Evolutionary conservation across 2,329 filamentous ascomycete species (phyloP), one percentile per base, ranked within the genome.

Genomic region (Monosporascus sp.): DNA sequence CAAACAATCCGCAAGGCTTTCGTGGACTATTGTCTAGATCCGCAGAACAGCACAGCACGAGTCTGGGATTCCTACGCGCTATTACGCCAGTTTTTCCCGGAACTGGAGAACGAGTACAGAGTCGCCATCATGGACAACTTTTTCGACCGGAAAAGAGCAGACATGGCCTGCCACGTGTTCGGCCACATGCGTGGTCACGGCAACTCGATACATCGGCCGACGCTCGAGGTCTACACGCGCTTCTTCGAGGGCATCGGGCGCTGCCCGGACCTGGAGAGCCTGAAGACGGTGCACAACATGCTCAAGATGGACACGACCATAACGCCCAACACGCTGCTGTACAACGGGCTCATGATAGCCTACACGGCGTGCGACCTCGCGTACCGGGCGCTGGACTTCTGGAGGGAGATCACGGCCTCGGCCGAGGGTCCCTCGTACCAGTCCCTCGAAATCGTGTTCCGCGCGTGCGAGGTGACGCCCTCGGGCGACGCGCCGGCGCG

Each of bases 301-400:
- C 79, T 97, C 60, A 97, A 96, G 73, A 86, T 97, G 69, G 94
- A 99, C 69, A 80, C 86, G n/a, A 82, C 83, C 43, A 80, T 97
- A 38, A 85, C 92, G 61, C 80, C 87, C 5, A 85, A 82, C 61
- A 97, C 93, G 0, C 78, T 76, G 52, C 76, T 97, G 2, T 84
- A 87, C 62, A 97, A 96, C 63, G 85, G 88, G 0, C 75, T 97
- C 48, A 96, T 99, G 85, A 78, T 94, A 14, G 92, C 90, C 0
- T 93, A 96, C 66, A 83, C 85, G 1, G 81, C 83, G 1, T 88
- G 85, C 63, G 88, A 82, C 7, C 77, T 85, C 58, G 78, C 87
- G 0, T 72, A 79, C 31, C 81, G 82, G 52, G 90, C 89, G 1
- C 75, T 96, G 58, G 83, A 86, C 48, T 90, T 91, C 66, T 97